phyloP scores from a whole-genome alignment of 305 asterid species.

The Fraxinus dipetala region DNA sequence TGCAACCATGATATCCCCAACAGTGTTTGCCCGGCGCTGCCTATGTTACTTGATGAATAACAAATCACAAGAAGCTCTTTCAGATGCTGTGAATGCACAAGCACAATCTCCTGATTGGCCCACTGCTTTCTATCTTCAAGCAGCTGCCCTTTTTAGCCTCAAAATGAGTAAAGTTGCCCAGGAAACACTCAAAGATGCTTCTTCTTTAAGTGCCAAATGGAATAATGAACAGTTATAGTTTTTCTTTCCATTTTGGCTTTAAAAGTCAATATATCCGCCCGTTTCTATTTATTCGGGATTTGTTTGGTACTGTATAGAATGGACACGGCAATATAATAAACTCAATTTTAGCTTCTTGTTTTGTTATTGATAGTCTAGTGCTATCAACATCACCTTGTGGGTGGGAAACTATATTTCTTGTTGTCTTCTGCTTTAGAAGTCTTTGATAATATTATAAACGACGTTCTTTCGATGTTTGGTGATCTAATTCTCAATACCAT shows the following conservation, averaged over 20 bases:
- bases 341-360: background rate
- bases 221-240: slow-evolving; percentile 9
- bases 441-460: background rate
- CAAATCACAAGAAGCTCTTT: slow-evolving; percentile 47
- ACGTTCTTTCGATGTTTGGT: background rate
- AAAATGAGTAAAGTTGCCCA: slow-evolving; percentile 49
- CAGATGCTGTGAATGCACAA: slow-evolving; percentile 57
- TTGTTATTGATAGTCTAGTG: background rate
- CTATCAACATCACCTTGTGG: background rate
- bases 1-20: slow-evolving; percentile 40
- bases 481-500: background rate
- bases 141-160: slow-evolving; percentile 43
- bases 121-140: slow-evolving; percentile 47
- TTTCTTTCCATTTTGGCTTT: background rate
- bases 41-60: slow-evolving; percentile 41
- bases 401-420: background rate
- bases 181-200: slow-evolving; percentile 40
- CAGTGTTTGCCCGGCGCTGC: slow-evolving; percentile 45
- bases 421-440: background rate
- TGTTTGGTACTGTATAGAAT: background rate
- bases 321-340: background rate
- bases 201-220: slow-evolving; percentile 34
- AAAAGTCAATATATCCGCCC: slow-evolving; percentile 8
- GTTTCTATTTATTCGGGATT: background rate
- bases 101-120: slow-evolving; percentile 48